These are phyloP conservation scores for Mycena rosella DNA, from an alignment of 768 basidiomycete genomes.

Conservation along the genomic window DNA sequence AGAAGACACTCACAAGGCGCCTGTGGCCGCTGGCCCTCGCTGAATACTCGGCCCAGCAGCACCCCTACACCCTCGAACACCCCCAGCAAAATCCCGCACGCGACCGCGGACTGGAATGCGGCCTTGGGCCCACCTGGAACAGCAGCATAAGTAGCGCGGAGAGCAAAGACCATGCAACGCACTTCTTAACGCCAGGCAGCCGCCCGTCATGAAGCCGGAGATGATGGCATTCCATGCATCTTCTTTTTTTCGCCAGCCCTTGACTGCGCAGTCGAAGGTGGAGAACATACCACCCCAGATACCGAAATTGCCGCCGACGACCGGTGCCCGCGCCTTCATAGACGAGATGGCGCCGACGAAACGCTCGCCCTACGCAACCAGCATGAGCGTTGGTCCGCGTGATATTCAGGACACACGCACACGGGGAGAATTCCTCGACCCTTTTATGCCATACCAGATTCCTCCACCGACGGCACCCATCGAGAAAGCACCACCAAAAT, in stretches of 20 bases:
- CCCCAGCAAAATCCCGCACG: conserved; percentile 95
- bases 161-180: conserved; percentile 51
- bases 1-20: conserved; percentile 72
- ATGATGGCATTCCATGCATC: conserved; percentile 99
- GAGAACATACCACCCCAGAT: conserved; percentile 99
- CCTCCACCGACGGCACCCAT: conserved; percentile 99
- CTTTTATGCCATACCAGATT: conserved; percentile 99
- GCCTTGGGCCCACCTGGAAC: conserved; percentile 89
- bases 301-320: conserved; percentile 97
- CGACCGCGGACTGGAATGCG: conserved; percentile 92
- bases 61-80: conserved; percentile 97
- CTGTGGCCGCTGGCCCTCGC: conserved; percentile 77
- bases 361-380: conserved; percentile 82
- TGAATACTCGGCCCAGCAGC: conserved; percentile 88
- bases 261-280: conserved; percentile 97
- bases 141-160: conserved; percentile 21
- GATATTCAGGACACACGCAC: conserved; percentile 60
- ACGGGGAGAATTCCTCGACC: conserved; percentile 94
- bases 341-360: conserved; percentile 94
- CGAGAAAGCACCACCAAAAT: conserved; percentile 97
- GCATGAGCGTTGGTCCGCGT: conserved; percentile 28
- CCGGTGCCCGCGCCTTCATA: conserved; percentile 98
- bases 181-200: conserved; percentile 95
- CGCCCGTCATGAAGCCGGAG: conserved; percentile 98
- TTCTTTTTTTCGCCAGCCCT: conserved; percentile 96